Conservation (phyloP, 345 rosid genomes). For the Laguncularia racemosa region DNA sequence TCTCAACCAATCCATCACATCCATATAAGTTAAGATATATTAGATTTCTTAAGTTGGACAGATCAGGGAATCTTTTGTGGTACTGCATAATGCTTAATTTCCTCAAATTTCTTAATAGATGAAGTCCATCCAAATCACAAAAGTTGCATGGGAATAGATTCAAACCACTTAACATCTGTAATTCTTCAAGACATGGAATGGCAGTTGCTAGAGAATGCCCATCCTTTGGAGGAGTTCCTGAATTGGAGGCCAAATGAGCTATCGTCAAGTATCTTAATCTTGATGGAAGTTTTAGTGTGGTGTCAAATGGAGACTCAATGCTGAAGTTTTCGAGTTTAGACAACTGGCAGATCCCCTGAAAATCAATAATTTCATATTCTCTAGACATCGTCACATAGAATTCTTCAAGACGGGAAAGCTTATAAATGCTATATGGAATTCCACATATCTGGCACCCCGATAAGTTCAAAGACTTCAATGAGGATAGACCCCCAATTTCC, state of each 20-base stretch:
- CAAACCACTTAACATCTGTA: no score
- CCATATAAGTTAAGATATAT: not conserved
- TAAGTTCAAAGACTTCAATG: not conserved
- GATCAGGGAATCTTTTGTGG: no score
- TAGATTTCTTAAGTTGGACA: constrained; percentile 4
- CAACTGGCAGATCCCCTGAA: not conserved
- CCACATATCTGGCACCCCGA: not conserved
- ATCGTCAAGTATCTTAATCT: no score
- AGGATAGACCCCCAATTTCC: constrained; percentile 6
- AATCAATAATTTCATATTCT: not conserved
- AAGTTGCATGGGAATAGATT: not conserved
- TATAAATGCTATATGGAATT: not conserved
- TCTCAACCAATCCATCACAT: not conserved
- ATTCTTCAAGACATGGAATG: no score
- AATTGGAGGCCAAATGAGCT: no score
- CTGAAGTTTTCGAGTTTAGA: not conserved
- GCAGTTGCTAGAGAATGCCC: no score
- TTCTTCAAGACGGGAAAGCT: not conserved
- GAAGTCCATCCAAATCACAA: not conserved
- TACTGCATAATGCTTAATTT: not conserved
- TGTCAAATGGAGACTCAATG: not conserved
- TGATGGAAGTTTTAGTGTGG: no score
- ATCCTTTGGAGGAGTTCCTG: no score
- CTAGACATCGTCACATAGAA: not conserved
- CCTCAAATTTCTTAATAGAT: not conserved